phyloP scores from a whole-genome alignment of 371 early-diverging fungal species.

The Synchytrium microbalum region DNA sequence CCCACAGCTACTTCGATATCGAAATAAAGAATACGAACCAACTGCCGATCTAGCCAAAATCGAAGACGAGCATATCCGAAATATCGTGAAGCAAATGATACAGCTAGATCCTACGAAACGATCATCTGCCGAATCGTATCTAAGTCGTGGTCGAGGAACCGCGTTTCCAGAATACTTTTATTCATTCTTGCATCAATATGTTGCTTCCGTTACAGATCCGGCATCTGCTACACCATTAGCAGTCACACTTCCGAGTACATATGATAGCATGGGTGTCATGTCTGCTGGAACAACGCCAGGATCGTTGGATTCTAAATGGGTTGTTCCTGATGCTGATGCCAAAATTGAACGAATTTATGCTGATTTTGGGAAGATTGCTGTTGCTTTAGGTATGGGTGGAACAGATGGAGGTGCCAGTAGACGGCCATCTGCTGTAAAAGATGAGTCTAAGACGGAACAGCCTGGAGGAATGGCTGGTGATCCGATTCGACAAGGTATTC shows the following conservation, averaged over 20 bases:
- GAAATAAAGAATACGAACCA: conserved; percentile 68
- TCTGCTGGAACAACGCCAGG: background rate
- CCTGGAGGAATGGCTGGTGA: background rate
- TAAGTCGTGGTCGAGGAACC: conserved; percentile 62
- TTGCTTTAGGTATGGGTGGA: conserved; percentile 21
- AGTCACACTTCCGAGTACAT: background rate
- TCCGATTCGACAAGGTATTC: too few relatives aligned
- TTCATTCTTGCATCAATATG: conserved; percentile 69
- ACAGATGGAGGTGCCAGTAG: background rate
- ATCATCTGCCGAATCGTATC: conserved; percentile 58
- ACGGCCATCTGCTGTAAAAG: background rate
- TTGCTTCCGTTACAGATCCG: conserved; percentile 59
- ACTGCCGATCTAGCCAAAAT: conserved; percentile 61
- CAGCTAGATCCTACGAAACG: conserved; percentile 69
- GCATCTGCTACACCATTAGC: conserved; percentile 17
- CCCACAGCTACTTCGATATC: conserved; percentile 82
- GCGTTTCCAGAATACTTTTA: conserved; percentile 63
- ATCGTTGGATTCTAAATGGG: background rate
- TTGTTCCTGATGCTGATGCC: conserved; percentile 49
- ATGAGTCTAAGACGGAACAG: background rate
- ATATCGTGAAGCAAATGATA: conserved; percentile 75
- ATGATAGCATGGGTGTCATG: background rate
- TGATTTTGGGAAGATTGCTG: conserved; percentile 66
- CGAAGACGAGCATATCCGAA: conserved; percentile 61
- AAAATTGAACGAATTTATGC: conserved; percentile 66